Evolutionary conservation across 2,329 filamentous ascomycete species (phyloP).

Genomic region (Colletotrichum cereale): DNA sequence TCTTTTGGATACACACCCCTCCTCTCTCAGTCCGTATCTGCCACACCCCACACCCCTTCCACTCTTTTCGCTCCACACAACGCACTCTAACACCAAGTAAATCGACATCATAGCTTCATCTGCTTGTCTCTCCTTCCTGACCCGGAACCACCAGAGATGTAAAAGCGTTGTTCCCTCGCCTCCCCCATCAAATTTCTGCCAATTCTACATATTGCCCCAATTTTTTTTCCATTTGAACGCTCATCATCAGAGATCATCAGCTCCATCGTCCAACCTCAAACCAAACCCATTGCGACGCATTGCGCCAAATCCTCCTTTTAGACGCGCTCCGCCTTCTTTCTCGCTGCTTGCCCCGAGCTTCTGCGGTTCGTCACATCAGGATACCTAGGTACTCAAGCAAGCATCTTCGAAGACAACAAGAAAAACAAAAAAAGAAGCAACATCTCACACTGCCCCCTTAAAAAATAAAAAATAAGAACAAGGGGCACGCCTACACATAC

Average conservation of each 20-base stretch:
- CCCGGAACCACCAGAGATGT: constrained; percentile 40
- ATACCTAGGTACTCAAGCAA: not conserved
- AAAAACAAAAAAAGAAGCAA: constrained; percentile 13
- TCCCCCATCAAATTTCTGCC: constrained; percentile 33
- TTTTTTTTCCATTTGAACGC: constrained; percentile 28
- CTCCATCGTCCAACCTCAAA: constrained; percentile 39
- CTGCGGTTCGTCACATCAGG: constrained; percentile 16
- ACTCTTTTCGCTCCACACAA: constrained; percentile 37
- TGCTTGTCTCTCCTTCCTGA: constrained; percentile 40
- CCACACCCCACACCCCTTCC: constrained; percentile 18
- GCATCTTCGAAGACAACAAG: not conserved
- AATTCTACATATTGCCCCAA: constrained; percentile 35
- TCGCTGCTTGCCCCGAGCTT: constrained; percentile 24
- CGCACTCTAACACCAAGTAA: constrained; percentile 38
- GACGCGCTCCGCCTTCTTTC: constrained; percentile 36
- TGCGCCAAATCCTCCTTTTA: constrained; percentile 19
- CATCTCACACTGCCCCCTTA: constrained; percentile 5
- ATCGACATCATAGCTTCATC: constrained; percentile 43
- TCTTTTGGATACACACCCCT: constrained; percentile 3
- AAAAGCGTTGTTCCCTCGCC: constrained; percentile 43
- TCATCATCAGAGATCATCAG: constrained; percentile 41
- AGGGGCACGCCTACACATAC: not conserved
- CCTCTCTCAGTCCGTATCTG: not conserved
- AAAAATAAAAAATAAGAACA: constrained; percentile 2
- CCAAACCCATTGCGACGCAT: constrained; percentile 21